These are phyloP conservation scores for Apiospora sp. DNA, from an alignment of 2,329 filamentous ascomycete species.

Conservation along the genomic window DNA sequence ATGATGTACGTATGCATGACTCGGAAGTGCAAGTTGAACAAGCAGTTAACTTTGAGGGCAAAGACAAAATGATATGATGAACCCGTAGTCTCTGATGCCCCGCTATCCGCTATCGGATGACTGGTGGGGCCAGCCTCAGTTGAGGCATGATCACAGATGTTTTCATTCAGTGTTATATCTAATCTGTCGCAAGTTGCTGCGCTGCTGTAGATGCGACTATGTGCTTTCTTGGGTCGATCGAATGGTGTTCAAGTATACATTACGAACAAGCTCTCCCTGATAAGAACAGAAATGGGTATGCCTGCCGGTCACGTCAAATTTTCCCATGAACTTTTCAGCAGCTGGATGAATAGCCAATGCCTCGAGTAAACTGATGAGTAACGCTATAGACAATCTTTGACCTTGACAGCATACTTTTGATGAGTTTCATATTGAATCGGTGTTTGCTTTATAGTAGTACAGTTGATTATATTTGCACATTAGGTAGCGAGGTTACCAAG, in stretches of 20 bases:
- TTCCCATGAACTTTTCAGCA: neutral
- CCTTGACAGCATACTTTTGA: neutral
- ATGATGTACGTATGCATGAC: slow-evolving; percentile 27
- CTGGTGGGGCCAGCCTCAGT: slow-evolving; percentile 14
- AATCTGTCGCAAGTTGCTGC: neutral
- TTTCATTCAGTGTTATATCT: neutral
- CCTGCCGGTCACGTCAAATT: neutral
- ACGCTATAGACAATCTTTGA: neutral
- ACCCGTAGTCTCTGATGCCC: neutral
- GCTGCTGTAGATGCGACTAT: neutral
- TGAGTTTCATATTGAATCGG: neutral
- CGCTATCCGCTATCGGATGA: slow-evolving; percentile 20
- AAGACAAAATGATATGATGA: slow-evolving; percentile 1
- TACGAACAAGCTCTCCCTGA: neutral
- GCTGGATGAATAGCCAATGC: neutral
- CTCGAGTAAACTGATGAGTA: neutral
- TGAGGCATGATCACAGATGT: neutral
- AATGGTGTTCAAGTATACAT: neutral
- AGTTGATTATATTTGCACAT: slow-evolving; percentile 11
- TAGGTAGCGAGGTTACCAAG: neutral
- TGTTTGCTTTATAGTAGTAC: neutral
- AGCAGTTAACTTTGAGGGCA: neutral
- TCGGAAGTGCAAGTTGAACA: neutral
- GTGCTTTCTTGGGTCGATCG: neutral
- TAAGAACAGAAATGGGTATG: neutral